phyloP scores from a whole-genome alignment of 306 rosid genomes.

The Pyrus communis region DNA sequence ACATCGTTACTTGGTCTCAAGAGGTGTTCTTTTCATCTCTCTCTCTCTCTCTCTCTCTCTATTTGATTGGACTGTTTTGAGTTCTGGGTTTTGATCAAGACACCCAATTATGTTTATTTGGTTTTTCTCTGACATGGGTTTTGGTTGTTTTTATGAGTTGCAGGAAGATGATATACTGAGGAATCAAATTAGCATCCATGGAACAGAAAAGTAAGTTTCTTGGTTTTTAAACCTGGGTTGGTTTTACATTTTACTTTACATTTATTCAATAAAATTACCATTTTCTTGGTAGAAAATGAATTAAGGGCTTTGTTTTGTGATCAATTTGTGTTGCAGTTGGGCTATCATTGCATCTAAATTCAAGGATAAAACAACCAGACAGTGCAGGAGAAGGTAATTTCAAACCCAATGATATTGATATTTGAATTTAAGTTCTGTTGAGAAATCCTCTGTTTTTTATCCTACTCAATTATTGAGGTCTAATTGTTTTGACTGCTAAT shows the following conservation, averaged over 20 bases:
- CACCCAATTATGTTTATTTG: not conserved
- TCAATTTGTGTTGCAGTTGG: conserved; percentile 53
- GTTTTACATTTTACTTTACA: not conserved
- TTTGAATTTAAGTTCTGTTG: conserved; percentile 6
- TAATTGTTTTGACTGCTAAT: conserved; percentile 8
- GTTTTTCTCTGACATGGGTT: conserved; percentile 26
- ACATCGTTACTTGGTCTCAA: conserved; percentile 93
- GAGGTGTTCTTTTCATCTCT: conserved; percentile 42
- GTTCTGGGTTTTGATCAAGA: not conserved
- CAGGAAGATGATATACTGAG: conserved; percentile 97
- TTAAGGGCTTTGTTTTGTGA: conserved; percentile 14
- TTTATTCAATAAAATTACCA: conserved; percentile 1
- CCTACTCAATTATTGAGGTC: conserved; percentile 2
- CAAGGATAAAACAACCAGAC: conserved; percentile 96
- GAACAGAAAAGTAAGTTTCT: conserved; percentile 77
- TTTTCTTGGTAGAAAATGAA: conserved; percentile 8
- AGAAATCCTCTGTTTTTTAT: not conserved
- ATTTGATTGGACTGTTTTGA: not conserved
- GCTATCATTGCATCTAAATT: conserved; percentile 92
- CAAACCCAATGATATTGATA: conserved; percentile 23
- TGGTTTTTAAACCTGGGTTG: not conserved
- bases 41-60: not conserved
- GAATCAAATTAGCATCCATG: conserved; percentile 70
- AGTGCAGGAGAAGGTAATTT: conserved; percentile 92
- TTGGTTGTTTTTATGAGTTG: conserved; percentile 21